Percentiles rank a stretch among this genome's conserved stretches.
Conservation (phyloP, 768 basidiomycete genomes). For the Antrodiella citrinella region DNA sequence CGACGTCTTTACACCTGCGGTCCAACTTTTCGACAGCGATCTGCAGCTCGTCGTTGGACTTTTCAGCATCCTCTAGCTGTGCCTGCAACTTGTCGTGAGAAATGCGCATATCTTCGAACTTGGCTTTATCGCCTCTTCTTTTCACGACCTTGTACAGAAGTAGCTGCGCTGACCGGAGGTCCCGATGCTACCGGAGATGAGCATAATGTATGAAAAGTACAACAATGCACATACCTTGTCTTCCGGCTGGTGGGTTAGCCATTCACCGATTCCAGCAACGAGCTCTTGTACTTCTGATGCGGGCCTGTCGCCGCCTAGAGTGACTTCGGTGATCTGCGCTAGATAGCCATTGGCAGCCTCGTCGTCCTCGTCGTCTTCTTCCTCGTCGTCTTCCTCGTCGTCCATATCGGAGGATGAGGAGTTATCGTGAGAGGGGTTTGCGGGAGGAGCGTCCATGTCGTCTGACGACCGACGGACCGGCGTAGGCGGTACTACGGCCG, state of each 20-base stretch:
- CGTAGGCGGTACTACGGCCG: constrained; percentile 15
- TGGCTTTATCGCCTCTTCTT: too few relatives aligned
- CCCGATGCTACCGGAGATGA: too few relatives aligned
- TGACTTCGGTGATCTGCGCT: background rate
- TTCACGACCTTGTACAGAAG: constrained; percentile 15
- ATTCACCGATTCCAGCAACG: constrained; percentile 15
- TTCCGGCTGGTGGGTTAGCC: constrained; percentile 15
- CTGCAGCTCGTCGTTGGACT: too few relatives aligned
- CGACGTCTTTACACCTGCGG: constrained; percentile 15
- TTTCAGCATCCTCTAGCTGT: background rate
- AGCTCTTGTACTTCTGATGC: background rate
- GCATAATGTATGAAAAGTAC: too few relatives aligned
- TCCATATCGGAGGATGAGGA: constrained; percentile 23
- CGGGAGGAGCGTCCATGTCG: constrained; percentile 3
- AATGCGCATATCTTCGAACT: too few relatives aligned
- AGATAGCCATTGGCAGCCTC: constrained; percentile 8
- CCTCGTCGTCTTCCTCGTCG: background rate
- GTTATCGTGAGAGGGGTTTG: constrained; percentile 14
- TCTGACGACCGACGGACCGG: constrained; percentile 22
- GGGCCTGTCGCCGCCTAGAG: background rate
- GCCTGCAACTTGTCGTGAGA: too few relatives aligned
- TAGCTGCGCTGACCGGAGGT: constrained; percentile 17
- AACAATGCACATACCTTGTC: constrained; percentile 15
- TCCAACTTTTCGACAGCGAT: constrained; percentile 8
- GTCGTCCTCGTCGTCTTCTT: background rate